Evolutionary conservation across 768 basidiomycete genomes (phyloP).

Genomic region (Podaxis sp.): DNA sequence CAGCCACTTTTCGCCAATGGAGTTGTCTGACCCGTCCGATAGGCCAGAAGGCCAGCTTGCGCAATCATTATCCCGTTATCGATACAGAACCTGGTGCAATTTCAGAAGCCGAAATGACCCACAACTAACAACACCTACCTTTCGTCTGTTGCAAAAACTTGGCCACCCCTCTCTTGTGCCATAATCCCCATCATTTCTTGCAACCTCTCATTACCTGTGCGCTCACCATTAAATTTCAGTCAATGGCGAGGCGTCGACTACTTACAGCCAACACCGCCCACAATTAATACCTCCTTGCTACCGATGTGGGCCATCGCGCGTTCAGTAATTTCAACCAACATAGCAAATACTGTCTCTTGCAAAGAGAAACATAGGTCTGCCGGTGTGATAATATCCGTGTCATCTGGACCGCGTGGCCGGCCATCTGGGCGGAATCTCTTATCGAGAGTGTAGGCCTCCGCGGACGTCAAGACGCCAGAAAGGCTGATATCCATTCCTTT

Average conservation of each 20-base stretch:
- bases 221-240: neutral
- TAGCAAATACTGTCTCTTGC: conserved; percentile 95
- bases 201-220: conserved; percentile 79
- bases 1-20: conserved; percentile 77
- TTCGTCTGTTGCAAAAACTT: conserved; percentile 94
- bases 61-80: conserved; percentile 99
- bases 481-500: conserved; percentile 99
- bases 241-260: conserved; percentile 14
- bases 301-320: conserved; percentile 99
- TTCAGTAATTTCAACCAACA: conserved; percentile 99
- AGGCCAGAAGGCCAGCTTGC: conserved; percentile 90
- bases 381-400: conserved; percentile 78
- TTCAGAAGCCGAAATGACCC: neutral
- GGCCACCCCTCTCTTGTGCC: conserved; percentile 85
- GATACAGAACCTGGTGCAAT: conserved; percentile 80
- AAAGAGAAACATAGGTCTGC: conserved; percentile 97
- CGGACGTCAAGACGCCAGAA: conserved; percentile 88
- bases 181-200: conserved; percentile 99
- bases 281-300: conserved; percentile 93
- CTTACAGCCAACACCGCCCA: conserved; percentile 99
- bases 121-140: conserved; percentile 43
- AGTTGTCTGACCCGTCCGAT: conserved; percentile 85
- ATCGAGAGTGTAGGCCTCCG: conserved; percentile 84
- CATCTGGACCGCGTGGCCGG: conserved; percentile 30
- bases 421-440: conserved; percentile 67